These are phyloP conservation scores for Cutaneotrichosporon sp. DNA, from an alignment of 1,284 basidiomycete genomes.

Conservation along the genomic window DNA sequence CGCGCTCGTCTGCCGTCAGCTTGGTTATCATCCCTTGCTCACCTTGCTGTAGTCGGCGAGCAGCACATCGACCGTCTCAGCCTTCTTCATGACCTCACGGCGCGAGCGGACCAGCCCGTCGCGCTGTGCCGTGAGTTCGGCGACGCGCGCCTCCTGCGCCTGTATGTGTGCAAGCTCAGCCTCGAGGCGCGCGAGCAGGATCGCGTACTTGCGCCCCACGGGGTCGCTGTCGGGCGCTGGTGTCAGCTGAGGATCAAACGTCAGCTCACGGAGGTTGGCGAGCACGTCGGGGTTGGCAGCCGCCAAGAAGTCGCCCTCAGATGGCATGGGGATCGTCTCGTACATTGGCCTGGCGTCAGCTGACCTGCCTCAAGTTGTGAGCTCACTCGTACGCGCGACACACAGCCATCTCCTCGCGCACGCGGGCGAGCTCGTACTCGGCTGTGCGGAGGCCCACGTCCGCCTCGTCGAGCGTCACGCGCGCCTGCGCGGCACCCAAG, in stretches of 20 bases:
- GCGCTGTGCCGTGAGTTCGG: slow-evolving; percentile 39
- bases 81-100: slow-evolving; percentile 44
- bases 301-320: slow-evolving; percentile 27
- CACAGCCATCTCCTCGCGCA: slow-evolving; percentile 42
- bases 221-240: slow-evolving; percentile 27
- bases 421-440: slow-evolving; percentile 45
- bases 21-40: slow-evolving; percentile 13
- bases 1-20: slow-evolving; percentile 30
- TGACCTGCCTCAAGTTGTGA: neutral
- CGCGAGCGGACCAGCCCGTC: slow-evolving; percentile 39
- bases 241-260: neutral
- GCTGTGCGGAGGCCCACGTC: slow-evolving; percentile 41
- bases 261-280: slow-evolving; percentile 35
- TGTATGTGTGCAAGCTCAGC: slow-evolving; percentile 42
- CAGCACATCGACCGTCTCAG: slow-evolving; percentile 40
- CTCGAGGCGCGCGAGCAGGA: slow-evolving; percentile 41
- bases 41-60: slow-evolving; percentile 43
- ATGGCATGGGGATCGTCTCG: slow-evolving; percentile 33
- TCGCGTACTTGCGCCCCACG: slow-evolving; percentile 35
- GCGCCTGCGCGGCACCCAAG: slow-evolving; percentile 30
- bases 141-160: slow-evolving; percentile 34
- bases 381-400: slow-evolving; percentile 47
- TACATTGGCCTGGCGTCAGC: slow-evolving; percentile 36
- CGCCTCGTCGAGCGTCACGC: slow-evolving; percentile 35
- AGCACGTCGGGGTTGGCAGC: slow-evolving; percentile 23